phyloP scores from a whole-genome alignment of 495 filamentous ascomycete genomes.

The Talaromyces ruber region DNA sequence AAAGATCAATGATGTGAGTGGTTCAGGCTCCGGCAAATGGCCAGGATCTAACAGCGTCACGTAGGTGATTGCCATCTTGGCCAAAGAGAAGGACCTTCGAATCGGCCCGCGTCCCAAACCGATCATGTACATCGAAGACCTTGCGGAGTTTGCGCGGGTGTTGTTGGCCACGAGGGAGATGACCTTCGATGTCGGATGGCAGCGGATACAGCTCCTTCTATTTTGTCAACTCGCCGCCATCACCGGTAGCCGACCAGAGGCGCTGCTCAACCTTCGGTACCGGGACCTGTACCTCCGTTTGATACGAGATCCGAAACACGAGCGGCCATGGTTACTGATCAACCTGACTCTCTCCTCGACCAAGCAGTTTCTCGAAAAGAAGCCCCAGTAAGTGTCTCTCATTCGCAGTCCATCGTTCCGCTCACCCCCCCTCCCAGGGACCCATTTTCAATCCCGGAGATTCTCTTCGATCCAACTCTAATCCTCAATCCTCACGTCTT shows the following conservation, averaged over 20 bases:
- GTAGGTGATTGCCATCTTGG: conserved; percentile 13
- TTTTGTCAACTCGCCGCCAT: conserved; percentile 20
- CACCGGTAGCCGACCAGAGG: conserved; percentile 17
- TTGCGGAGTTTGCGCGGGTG: conserved; percentile 16
- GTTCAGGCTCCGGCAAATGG: conserved; percentile 15
- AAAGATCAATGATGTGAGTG: conserved; percentile 10
- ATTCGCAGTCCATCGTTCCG: conserved; percentile 6
- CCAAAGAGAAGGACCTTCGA: conserved; percentile 12
- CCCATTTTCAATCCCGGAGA: conserved; percentile 20
- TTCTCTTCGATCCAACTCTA: conserved; percentile 22
- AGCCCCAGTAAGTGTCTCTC: conserved; percentile 15
- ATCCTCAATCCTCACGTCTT: conserved; percentile 14
- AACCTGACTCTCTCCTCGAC: conserved; percentile 27
- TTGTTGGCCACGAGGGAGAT: conserved; percentile 19
- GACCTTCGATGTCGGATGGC: conserved; percentile 16
- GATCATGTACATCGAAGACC: conserved; percentile 19
- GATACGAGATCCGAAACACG: conserved; percentile 20
- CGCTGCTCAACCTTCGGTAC: conserved; percentile 19
- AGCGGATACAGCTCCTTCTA: conserved; percentile 18
- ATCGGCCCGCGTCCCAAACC: conserved; percentile 15
- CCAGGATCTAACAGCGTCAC: background rate
- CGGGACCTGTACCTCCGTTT: conserved; percentile 20
- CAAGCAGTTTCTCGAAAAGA: conserved; percentile 21
- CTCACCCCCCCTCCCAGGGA: too few relatives aligned
- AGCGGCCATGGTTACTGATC: conserved; percentile 20